Evolutionary conservation across 192 early-diverging fungal species (phyloP), one percentile per base, ranked within the genome.

Genomic region (Coemansia interrupta): DNA sequence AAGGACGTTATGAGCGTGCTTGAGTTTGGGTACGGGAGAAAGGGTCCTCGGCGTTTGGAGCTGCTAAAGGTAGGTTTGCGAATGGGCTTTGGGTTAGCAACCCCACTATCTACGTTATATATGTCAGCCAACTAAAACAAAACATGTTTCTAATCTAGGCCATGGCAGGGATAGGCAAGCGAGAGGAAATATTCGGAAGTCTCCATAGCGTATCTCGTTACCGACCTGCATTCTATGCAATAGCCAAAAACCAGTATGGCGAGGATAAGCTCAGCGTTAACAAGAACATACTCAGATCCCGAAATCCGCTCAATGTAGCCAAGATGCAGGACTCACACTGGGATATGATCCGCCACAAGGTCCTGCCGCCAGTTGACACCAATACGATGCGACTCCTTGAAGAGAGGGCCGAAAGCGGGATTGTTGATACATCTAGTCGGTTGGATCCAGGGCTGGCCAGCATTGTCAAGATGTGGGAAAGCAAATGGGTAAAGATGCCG

Each of bases 271-370:
- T 77, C 17, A 20, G 40, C 9, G 68, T 77, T 18, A 63, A 58
- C 40, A 11, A 17, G 13, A 19, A 70, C 17, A 18, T 22, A 9
- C 63, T 77, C 22, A 57, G 52, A 22, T 77, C 73, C 2, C 23
- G 28, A 22, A 58, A 70, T 40, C 68, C 67, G 49, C 56, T 77
- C 10, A 77, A 77, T 11, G 54, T 77, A 0, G 73, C 73, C 40
- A 77, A 70, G 19, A 66, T 63, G 57, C 73, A 77, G 40, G 73
- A 77, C 49, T 40, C 14, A 14, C 60, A 67, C 36, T 77, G 73
- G 73, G 14, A 40, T 5, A 29, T 50, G 1, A 42, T 77, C 11
- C 28, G 61, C 7, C 53, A 61, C 57, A 53, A 30, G 15, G 14
- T 70, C 6, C 14, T 56, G 17, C 68, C 68, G 18, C 73, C 73